Base-by-base conservation (phyloP, 176 grass and related monocot genomes). In the Hordeum marinum region DNA sequence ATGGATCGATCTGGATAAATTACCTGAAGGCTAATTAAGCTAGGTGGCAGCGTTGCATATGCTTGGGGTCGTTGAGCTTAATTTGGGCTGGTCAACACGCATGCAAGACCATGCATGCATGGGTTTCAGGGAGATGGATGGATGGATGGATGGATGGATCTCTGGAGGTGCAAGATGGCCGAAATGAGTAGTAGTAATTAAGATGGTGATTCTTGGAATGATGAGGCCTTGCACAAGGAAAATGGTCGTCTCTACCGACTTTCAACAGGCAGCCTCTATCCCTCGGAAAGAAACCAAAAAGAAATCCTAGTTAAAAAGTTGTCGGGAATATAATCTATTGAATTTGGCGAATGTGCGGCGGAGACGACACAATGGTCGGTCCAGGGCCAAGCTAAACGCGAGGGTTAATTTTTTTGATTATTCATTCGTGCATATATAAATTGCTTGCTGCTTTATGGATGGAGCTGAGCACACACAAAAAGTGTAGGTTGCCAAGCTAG, bases 331-430 rank as follows among this genome's bases (percentile, higher is more conserved):
- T 55, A 55, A 55, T 55, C 52, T 55, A 21, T 55, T 55, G 15
- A 32, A 32, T 52, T 75, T 32, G 72, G 72, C 72, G 72, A 75
- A 75, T 75, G 45, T 75, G 72, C 72, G 72, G 72, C 72, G 72
- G 40, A 45, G 69, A 26, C 39, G 40, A 45, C 40, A 72, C 2
- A 34, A 52, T 75, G 42, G 45, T 75, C 72, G 72, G 72, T 75
- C 11, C 0, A 75, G 45, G 72, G 43, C 45, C 27, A 20, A 52
- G 27, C 41, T 45, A 72, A 24, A 15, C 7, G 4, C 42, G 24
- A 17, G 54, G 41, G 26, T 73, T 18, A 26, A 9, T 27, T 46
- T 1, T 29, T 29, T 29, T 29, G 34, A 8, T 43, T 23, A 71
- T 26, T 17, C 26, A 31, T 64, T 29, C 27, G 32, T 41, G 20